Percentiles rank a stretch among this genome's conserved stretches.
phyloP scores from a whole-genome alignment of 768 basidiomycete genomes.

The Kwoniella europaea region DNA sequence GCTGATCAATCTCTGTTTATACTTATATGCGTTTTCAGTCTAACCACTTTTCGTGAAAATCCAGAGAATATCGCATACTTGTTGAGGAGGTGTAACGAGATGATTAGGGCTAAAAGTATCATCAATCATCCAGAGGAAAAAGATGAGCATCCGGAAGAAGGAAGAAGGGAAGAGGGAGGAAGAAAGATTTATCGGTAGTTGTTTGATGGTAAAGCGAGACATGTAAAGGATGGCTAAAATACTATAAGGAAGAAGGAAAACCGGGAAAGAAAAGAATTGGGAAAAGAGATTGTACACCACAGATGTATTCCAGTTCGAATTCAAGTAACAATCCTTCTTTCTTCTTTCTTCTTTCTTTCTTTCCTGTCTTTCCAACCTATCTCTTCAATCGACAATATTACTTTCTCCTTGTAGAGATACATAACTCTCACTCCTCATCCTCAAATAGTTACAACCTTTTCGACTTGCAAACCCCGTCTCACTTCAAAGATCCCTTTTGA shows the following conservation, averaged over 20 bases:
- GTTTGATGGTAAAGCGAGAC: too few species aligned
- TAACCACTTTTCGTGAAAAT: conserved; percentile 2
- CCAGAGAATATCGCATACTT: neutral
- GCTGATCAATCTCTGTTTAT: neutral
- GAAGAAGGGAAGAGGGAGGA: neutral
- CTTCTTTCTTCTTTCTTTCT: conserved; percentile 2
- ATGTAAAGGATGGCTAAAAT: neutral
- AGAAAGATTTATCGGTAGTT: neutral
- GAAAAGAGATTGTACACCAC: neutral
- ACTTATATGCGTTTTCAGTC: neutral
- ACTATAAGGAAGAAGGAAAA: neutral
- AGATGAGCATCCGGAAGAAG: neutral
- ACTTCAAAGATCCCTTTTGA: neutral
- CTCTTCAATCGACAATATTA: too few species aligned
- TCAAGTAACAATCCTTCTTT: neutral
- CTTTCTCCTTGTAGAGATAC: neutral
- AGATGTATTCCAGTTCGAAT: neutral
- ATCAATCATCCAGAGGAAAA: neutral
- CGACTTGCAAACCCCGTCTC: neutral
- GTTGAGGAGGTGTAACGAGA: neutral
- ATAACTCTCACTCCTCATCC: neutral
- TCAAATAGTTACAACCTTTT: neutral
- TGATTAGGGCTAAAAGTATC: neutral
- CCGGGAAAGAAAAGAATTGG: neutral
- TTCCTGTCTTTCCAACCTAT: neutral